Percentiles rank a stretch among this genome's conserved stretches.
Conservation (phyloP, 192 early-diverging fungal species). For the Glomus cerebriforme region DNA sequence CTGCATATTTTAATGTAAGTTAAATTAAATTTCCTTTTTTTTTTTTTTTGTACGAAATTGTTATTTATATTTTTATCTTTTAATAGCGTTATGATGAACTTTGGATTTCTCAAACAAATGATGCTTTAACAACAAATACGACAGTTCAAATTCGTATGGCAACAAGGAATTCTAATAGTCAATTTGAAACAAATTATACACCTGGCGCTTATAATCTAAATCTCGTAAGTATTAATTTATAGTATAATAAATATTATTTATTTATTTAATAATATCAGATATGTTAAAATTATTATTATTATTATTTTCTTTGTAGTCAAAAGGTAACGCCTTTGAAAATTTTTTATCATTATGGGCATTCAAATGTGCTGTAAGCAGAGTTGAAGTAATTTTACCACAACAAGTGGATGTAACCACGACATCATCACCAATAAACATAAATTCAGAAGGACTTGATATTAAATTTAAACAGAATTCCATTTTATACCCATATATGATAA, state of each 20-base stretch:
- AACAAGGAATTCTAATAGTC: background rate
- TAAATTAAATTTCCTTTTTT: background rate
- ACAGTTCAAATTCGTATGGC: background rate
- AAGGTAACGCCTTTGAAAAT: background rate
- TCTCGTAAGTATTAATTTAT: background rate
- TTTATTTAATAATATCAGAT: background rate
- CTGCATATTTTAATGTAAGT: background rate
- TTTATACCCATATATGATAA: background rate
- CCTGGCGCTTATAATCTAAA: background rate
- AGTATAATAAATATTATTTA: background rate
- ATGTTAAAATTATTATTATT: background rate
- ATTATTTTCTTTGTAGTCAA: background rate
- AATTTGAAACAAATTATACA: background rate
- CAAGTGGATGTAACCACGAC: background rate
- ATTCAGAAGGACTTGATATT: background rate
- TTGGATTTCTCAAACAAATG: background rate
- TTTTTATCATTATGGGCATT: background rate
- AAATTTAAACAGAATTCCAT: background rate
- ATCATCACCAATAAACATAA: background rate
- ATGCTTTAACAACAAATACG: background rate
- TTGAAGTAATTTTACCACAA: background rate
- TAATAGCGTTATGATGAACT: background rate
- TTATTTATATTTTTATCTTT: background rate
- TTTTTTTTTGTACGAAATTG: background rate
- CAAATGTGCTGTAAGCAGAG: background rate